phyloP scores from a whole-genome alignment of 2,329 filamentous ascomycete species.

The Drechslerella dactyloides region DNA sequence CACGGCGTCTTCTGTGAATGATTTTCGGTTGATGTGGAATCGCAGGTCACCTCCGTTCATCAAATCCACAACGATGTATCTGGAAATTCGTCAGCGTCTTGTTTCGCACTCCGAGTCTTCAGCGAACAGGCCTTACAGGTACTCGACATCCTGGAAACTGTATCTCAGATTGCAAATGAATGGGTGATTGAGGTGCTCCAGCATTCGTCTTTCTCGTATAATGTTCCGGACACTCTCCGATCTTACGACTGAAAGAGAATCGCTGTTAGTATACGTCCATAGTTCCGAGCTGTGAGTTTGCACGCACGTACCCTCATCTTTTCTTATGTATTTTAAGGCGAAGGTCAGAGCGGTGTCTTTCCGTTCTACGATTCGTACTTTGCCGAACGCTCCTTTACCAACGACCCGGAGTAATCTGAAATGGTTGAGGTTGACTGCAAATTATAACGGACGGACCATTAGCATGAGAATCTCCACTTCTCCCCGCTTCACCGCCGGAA shows the following conservation, averaged over 20 bases:
- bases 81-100: conserved; percentile 57
- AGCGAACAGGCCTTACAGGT: conserved; percentile 71
- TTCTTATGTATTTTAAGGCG: conserved; percentile 96
- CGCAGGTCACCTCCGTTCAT: conserved; percentile 97
- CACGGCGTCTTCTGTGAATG: conserved; percentile 95
- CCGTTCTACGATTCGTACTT: conserved; percentile 96
- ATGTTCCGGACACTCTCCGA: conserved; percentile 98
- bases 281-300: neutral
- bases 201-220: conserved; percentile 94
- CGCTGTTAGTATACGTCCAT: conserved; percentile 12
- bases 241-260: conserved; percentile 74
- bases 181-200: conserved; percentile 95
- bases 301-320: conserved; percentile 82
- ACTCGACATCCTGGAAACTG: conserved; percentile 98
- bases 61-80: conserved; percentile 91
- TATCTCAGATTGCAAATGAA: conserved; percentile 98
- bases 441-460: conserved; percentile 39
- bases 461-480: conserved; percentile 50
- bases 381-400: conserved; percentile 96
- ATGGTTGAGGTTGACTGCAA: conserved; percentile 89
- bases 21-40: conserved; percentile 97
- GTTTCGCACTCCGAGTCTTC: neutral
- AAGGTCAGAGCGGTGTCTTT: conserved; percentile 95
- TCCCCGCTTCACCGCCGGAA: conserved; percentile 51
- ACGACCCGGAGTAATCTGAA: conserved; percentile 94